Evolutionary conservation across 1,284 basidiomycete genomes (phyloP).

Genomic region (Cryptococcus depauperatus): DNA sequence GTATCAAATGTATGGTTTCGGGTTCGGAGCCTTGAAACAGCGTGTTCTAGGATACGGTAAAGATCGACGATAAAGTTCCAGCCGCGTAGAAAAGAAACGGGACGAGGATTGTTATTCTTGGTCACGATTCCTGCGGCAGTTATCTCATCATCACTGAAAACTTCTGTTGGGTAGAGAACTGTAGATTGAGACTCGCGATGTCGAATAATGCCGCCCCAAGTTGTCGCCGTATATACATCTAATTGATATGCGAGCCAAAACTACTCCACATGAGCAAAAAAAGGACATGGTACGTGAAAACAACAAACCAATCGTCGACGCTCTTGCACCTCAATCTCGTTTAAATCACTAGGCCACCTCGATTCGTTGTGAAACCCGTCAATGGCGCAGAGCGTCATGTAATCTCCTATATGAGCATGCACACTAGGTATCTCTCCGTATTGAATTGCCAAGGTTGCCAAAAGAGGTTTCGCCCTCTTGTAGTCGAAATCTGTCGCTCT

Average conservation of each 20-base stretch:
- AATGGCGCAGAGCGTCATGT: conserved; percentile 29
- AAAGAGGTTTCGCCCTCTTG: conserved; percentile 21
- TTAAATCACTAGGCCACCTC: conserved; percentile 32
- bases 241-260: conserved; percentile 41
- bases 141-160: conserved; percentile 31
- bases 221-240: conserved; percentile 37
- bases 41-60: conserved; percentile 42
- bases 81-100: conserved; percentile 30
- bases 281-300: not conserved
- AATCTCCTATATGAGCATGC: conserved; percentile 30
- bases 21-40: conserved; percentile 27
- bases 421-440: conserved; percentile 24
- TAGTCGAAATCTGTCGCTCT: conserved; percentile 19
- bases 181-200: conserved; percentile 38
- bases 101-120: conserved; percentile 1
- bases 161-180: conserved; percentile 39
- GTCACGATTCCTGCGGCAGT: conserved; percentile 7
- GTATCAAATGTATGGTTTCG: conserved; percentile 9
- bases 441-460: conserved; percentile 29
- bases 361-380: conserved; percentile 38
- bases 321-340: conserved; percentile 35
- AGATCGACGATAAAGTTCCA: conserved; percentile 42
- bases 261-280: conserved; percentile 11
- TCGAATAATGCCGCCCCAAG: conserved; percentile 34
- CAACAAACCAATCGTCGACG: conserved; percentile 33